Base-by-base conservation (phyloP, 805 yeast species). In the Ogataea pilisensis region DNA sequence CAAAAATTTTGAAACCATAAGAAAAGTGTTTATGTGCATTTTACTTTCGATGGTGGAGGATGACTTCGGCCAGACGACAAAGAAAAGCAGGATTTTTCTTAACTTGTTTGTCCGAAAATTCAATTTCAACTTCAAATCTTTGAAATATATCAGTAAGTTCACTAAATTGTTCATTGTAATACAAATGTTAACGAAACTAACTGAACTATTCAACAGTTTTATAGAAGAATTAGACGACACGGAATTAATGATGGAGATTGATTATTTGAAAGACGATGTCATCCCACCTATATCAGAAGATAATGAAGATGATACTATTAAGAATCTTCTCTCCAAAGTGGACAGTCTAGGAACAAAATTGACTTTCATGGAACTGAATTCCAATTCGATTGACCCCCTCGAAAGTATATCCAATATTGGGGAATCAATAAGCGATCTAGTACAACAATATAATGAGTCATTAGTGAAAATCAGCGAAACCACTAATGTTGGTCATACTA, bases 11-110 rank as follows among this genome's bases (percentile, higher is more conserved):
- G 48, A 46, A 34, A 20, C 41, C 3, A 41, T 55, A 3, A 45
- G 61, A 36, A 53, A 44, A 31, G 24, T 58, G 0, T 49, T 54
- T 33, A 31, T 58, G 34, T 58, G 63, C 32, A 38, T 43, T 3
- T 21, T 58, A 18, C 36, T 58, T 8, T 46, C 60, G 3, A 22
- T 53, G 9, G 42, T 54, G 7, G 60, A 55, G 35, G 36, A 30
- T 9, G 34, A 31, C 14, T 17, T 37, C 2, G 17, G 29, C 3
- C 35, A 18, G 8, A n/a, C 30, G 18, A 18, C 46, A 9, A 36
- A 37, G 13, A 46, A 42, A n/a, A 38, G 42, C 12, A 31, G 32
- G 14, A 29, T 34, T 8, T 50, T 51, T 32, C 33, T 43, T 5
- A 40, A 37, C 9, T 18, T 43, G 12, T 52, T 50, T 16, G 14